Evolutionary conservation across 1,139 yeast species (phyloP).

Genomic region (Candida mesenterica): DNA sequence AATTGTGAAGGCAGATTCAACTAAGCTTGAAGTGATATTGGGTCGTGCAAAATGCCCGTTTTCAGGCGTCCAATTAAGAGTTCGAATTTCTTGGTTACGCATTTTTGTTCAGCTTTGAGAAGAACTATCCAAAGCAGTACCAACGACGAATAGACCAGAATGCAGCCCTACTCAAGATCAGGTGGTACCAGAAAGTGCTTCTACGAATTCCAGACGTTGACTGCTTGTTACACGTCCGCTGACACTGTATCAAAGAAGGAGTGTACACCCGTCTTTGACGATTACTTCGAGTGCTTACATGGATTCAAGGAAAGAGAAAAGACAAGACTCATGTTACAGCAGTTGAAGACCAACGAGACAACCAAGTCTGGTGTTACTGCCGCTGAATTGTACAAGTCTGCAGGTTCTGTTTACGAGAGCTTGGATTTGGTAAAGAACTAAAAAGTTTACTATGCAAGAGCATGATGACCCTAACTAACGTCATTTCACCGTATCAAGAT

Average conservation of each 20-base stretch:
- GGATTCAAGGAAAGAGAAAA: constrained; percentile 50
- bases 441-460: neutral
- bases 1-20: too few species aligned
- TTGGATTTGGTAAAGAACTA: constrained; percentile 39
- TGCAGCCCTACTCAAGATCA: constrained; percentile 51
- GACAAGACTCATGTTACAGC: constrained; percentile 46
- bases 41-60: too few species aligned
- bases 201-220: constrained; percentile 48
- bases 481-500: neutral
- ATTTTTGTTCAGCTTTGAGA: too few species aligned
- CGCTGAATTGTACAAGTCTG: constrained; percentile 42
- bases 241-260: constrained; percentile 43
- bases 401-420: constrained; percentile 46
- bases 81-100: neutral
- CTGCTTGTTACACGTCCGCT: constrained; percentile 48
- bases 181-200: constrained; percentile 53
- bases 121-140: neutral
- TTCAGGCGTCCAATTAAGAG: neutral
- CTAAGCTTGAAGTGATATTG: too few species aligned
- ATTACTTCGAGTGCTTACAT: constrained; percentile 50
- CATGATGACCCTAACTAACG: too few species aligned
- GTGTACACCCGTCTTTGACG: constrained; percentile 47
- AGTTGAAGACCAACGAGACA: constrained; percentile 44
- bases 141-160: too few species aligned
- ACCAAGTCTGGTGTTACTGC: constrained; percentile 43